Base-by-base conservation (phyloP, 371 early-diverging fungal genomes). In the Mucor mucedo region DNA sequence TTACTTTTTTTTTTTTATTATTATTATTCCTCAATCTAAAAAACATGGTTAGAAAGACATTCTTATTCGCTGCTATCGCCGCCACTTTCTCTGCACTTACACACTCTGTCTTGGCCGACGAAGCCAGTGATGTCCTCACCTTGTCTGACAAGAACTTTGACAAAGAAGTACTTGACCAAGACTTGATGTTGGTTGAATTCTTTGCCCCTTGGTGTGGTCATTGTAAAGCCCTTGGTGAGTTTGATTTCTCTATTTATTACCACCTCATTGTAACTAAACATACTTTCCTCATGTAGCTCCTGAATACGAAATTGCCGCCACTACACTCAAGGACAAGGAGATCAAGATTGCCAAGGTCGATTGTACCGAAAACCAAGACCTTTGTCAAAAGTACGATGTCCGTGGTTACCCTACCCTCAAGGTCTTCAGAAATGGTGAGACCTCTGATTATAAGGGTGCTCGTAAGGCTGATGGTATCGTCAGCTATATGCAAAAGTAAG, bases 191-290 rank as follows among this genome's bases (percentile, higher is more conserved):
- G 58, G 92, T 97, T 59, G 94, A 97, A 83, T 97, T 96, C 84
- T 97, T 87, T 77, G 97, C 96, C 5, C 96, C 93, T 60, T 93
- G 97, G 97, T 96, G 97, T 79, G 94, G 93, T 53, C 94, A 97
- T 86, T 97, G 97, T 84, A 91, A 96, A 80, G 84, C 86, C 47
- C 83, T 93, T 60, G 86, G 85, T 86, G 80, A 60, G 75, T 60
- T 48, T 28, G 13, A 52, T 21, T 38, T 39, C 10, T 50, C 35
- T n/a, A 10, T 0, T 21, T 21, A 21, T 1, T 21, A 21, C 1
- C 21, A 21, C 21, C 21, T 21, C 21, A 21, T 21, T 21, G 21
- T 21, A 21, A 21, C 5, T 21, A 29, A 41, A 42, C n/a, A 41
- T 47, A 21, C 14, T 55, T 27, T 39, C 10, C 60, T 30, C 21